Base-by-base conservation (phyloP, 1,284 basidiomycete genomes). In the Ustilago curta region DNA sequence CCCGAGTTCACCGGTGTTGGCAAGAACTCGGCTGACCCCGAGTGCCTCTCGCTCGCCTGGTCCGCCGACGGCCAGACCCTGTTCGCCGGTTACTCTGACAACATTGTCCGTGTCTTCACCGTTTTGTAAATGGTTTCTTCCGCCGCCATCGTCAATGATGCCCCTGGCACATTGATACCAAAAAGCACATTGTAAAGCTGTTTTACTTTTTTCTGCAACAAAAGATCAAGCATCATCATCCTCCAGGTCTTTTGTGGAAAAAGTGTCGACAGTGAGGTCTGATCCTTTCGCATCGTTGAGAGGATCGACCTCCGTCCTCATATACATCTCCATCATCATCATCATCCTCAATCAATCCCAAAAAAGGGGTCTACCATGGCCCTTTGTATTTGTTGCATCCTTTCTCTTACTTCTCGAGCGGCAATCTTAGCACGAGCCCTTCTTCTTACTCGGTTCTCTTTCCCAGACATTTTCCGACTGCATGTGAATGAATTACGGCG, bases 21-120 rank as follows among this genome's bases (percentile, higher is more conserved):
- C 77, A 91, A 91, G 80, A 91, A 91, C 80, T 90, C 92, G 57
- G 90, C 91, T 83, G 92, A 93, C 83, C 95, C 97, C 50, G 94
- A 98, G 88, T 96, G 94, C 87, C 92, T 95, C 61, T 98, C 95
- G 62, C 93, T 99, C 83, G 93, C 97, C 78, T 99, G 97, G 97
- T 97, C 95, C 69, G 91, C 96, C 69, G 96, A 98, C 86, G 96
- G 96, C 74, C 93, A 96, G 88, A 97, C 94, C 62, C 90, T 99
- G 77, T 98, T 97, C 86, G 81, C 81, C 65, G 95, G 95, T 54
- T 86, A 86, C 84, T 80, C 84, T 53, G 86, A 86, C 84, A 78
- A 84, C 78, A 72, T 82, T 39, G 82, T 86, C 55, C 82, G 86
- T 51, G 85, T 86, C 59, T 86, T 83, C 83, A 82, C 84, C 70